phyloP scores from a whole-genome alignment of 495 filamentous ascomycete species.

The Penicilliopsis zonata region DNA sequence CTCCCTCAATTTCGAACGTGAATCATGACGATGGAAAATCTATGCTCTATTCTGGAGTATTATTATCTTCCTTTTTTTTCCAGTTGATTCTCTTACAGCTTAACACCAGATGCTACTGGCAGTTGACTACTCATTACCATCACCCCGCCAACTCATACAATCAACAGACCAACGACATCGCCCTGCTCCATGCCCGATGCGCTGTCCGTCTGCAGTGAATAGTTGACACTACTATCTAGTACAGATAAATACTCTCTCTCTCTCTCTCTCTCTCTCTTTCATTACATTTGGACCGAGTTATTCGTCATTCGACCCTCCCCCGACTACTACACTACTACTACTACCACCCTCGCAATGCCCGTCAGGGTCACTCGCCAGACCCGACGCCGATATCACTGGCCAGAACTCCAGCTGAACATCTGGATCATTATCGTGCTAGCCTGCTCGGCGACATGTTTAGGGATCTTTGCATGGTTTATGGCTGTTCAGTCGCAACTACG shows the following conservation, averaged over 20 bases:
- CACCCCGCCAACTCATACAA: slow-evolving; percentile 1
- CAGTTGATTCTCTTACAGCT: background rate
- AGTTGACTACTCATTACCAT: background rate
- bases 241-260: no score
- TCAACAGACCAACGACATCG: slow-evolving; percentile 5
- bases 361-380: slow-evolving; percentile 10
- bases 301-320: no score
- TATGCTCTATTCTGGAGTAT: no score
- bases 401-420: slow-evolving; percentile 80
- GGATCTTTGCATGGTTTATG: slow-evolving; percentile 80
- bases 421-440: slow-evolving; percentile 86
- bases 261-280: no score
- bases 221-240: no score
- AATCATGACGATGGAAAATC: no score
- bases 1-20: no score
- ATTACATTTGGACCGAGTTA: no score
- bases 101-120: background rate
- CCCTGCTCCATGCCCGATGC: background rate
- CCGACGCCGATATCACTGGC: slow-evolving; percentile 80
- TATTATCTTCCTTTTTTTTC: no score
- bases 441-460: slow-evolving; percentile 65
- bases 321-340: no score
- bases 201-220: no score
- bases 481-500: slow-evolving; percentile 59
- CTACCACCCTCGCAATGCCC: slow-evolving; percentile 12